Base-by-base conservation (phyloP, 306 rosid species). In the Vicia faba region DNA sequence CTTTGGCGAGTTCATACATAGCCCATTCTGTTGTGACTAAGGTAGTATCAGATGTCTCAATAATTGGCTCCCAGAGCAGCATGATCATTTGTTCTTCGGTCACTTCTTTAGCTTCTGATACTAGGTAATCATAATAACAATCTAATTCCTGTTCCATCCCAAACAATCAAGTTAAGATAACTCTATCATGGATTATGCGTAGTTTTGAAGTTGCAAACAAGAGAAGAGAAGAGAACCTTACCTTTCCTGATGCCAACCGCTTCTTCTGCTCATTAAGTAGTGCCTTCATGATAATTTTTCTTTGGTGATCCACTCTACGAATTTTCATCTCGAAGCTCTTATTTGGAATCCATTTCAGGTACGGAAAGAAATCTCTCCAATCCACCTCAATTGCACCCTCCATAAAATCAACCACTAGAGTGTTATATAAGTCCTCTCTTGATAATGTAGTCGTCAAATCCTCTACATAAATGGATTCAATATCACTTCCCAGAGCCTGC, bases 281-380 rank as follows among this genome's bases (percentile, higher is more conserved):
- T 56, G 95, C 85, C 63, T 66, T 81, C 92, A 88, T 86, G 53
- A 88, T 83, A 15, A 59, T 78, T 59, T 55, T 66, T 76, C 97
- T 80, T 25, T 78, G 71, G 56, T 5, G 7, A 44, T 1, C 5
- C 69, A 90, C 48, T 23, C 18, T 64, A 43, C 35, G 77, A 54
- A 93, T 82, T 41, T 81, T 90, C 63, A 8, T 68, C 62, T 90
- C 97, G 36, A 86, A 0, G 23, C 66, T 50, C 72, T 49, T 85
- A 76, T 93, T 93, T 12, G 99, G 99, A 86, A 93, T 57, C 99
- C 99, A 93, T 71, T 70, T 82, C 73, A 93, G 80, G 75, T 90
- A 90, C 2, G 99, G 99, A 75, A 93, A 93, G 83, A 93, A 93
- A 68, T 93, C 99, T 74, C 99, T 79, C 99, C 99, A 93, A 58